Percentiles rank a stretch among this genome's conserved stretches.
Conservation (phyloP, 257 asterid species). For the Cruciata laevipes region DNA sequence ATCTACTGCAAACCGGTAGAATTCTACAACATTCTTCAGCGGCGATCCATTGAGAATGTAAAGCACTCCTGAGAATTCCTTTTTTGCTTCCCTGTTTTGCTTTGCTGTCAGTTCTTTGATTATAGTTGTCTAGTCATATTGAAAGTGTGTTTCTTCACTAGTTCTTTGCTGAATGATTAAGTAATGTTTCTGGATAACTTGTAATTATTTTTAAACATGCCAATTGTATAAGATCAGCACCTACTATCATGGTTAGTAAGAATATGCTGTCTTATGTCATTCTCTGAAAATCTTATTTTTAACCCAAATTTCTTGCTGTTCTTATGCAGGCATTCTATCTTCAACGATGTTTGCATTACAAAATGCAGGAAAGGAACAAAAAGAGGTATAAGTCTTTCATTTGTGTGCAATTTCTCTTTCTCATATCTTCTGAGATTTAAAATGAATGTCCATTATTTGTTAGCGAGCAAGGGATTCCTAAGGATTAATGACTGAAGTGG, state of each 20-base stretch:
- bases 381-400: slow-evolving; percentile 42
- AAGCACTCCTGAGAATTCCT: slow-evolving; percentile 8
- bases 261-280: not conserved
- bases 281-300: slow-evolving; percentile 7
- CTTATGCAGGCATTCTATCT: slow-evolving; percentile 81
- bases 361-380: slow-evolving; percentile 74
- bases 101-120: not conserved
- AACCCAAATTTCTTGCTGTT: slow-evolving; percentile 30
- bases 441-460: not conserved
- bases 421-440: not conserved
- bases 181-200: not conserved
- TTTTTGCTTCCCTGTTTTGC: not conserved
- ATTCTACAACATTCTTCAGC: slow-evolving; percentile 85
- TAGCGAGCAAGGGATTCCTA: not conserved
- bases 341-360: slow-evolving; percentile 77
- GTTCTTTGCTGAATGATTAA: not conserved
- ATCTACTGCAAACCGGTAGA: slow-evolving; percentile 96
- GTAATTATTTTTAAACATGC: not conserved
- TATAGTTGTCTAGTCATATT: not conserved
- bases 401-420: not conserved
- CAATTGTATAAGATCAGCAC: not conserved
- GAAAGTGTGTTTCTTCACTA: not conserved
- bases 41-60: slow-evolving; percentile 79
- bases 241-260: not conserved
- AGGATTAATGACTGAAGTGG: not conserved